These are phyloP conservation scores for Flaveria brownii DNA, from an alignment of 129 eudicot genomes.

Conservation along the genomic window DNA sequence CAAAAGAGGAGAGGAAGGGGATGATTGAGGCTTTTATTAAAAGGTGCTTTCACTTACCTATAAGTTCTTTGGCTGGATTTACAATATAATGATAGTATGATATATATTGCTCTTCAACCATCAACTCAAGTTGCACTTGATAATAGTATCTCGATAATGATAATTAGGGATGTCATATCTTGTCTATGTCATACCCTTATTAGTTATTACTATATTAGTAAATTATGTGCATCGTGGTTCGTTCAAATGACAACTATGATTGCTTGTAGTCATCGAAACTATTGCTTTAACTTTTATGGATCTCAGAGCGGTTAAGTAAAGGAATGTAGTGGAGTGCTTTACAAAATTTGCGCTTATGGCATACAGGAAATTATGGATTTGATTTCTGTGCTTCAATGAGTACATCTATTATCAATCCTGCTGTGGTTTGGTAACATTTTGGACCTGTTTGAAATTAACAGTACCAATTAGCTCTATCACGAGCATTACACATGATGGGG, in stretches of 20 bases:
- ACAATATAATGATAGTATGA: background rate
- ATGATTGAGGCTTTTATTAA: conserved; percentile 82
- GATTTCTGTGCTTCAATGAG: background rate
- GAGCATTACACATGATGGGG: background rate
- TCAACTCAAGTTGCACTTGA: background rate
- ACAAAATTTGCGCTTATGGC: background rate
- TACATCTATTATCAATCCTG: background rate
- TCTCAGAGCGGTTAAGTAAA: background rate
- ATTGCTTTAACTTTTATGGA: too few relatives aligned
- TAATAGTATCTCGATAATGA: background rate
- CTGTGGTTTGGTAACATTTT: background rate
- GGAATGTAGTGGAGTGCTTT: background rate
- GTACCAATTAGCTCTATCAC: background rate
- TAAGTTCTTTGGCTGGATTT: background rate
- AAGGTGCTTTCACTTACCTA: conserved; percentile 42
- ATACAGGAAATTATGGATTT: background rate
- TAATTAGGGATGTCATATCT: background rate
- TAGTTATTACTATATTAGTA: too few relatives aligned
- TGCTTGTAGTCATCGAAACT: too few relatives aligned
- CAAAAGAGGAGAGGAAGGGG: conserved; percentile 87
- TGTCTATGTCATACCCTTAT: background rate
- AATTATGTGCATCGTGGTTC: too few relatives aligned
- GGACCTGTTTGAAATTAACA: background rate
- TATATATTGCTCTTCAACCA: background rate
- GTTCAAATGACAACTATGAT: too few relatives aligned